These are phyloP conservation scores for Myotisia sp. DNA, from an alignment of 2,329 filamentous ascomycete genomes.

Conservation along the genomic window DNA sequence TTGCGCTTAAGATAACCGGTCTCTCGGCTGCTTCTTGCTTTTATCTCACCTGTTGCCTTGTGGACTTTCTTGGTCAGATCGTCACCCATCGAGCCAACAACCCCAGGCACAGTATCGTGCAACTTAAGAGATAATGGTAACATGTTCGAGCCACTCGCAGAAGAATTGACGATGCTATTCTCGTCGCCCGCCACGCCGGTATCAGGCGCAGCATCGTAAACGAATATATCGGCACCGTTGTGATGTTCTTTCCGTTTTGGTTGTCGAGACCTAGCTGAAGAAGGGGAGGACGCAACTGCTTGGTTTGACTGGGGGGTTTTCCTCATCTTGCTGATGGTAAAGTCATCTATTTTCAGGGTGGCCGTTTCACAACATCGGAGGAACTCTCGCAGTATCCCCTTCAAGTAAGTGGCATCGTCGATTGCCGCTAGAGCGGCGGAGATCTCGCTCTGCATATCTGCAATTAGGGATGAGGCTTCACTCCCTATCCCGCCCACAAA, in stretches of 20 bases:
- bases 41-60: conserved; percentile 56
- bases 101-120: conserved; percentile 24
- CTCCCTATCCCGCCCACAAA: conserved; percentile 22
- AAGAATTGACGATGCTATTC: background rate
- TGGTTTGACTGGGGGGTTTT: background rate
- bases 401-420: conserved; percentile 34
- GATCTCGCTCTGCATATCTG: conserved; percentile 36
- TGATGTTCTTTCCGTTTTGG: conserved; percentile 23
- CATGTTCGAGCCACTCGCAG: conserved; percentile 24
- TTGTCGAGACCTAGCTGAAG: conserved; percentile 11
- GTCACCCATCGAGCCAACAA: conserved; percentile 37
- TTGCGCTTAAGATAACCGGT: conserved; percentile 64
- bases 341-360: background rate
- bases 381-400: conserved; percentile 34
- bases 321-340: conserved; percentile 1
- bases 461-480: conserved; percentile 32
- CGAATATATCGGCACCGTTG: conserved; percentile 26
- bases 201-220: conserved; percentile 9
- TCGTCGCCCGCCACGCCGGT: background rate
- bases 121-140: conserved; percentile 62
- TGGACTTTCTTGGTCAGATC: conserved; percentile 34
- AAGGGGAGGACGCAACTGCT: conserved; percentile 6
- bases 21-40: conserved; percentile 55
- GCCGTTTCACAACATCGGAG: conserved; percentile 26
- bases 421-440: conserved; percentile 34